Evolutionary conservation across 1,284 basidiomycete genomes (phyloP).

Genomic region (Tilletia horrida): DNA sequence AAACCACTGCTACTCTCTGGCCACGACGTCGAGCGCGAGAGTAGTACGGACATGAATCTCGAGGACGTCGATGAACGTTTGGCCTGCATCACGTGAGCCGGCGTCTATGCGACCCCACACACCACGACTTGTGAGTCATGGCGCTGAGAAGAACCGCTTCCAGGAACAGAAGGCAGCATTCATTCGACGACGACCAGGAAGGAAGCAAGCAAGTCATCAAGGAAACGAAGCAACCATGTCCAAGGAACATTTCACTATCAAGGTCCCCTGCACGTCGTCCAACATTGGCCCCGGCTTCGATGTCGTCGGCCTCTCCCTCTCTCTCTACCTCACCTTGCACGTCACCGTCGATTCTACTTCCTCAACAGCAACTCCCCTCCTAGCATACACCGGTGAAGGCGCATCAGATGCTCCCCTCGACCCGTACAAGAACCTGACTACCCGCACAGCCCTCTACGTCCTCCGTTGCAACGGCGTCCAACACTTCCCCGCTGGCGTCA

Average conservation of each 20-base stretch:
- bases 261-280: slow-evolving; percentile 90
- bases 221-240: no score
- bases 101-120: no score
- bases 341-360: slow-evolving; percentile 58
- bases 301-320: slow-evolving; percentile 93
- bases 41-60: no score
- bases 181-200: no score
- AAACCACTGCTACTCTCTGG: no score
- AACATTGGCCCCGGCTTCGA: slow-evolving; percentile 99
- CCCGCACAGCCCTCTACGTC: slow-evolving; percentile 96
- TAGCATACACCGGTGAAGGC: slow-evolving; percentile 84
- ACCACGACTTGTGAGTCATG: no score
- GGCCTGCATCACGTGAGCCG: no score
- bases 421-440: slow-evolving; percentile 93
- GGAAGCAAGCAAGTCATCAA: no score
- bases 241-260: slow-evolving; percentile 61
- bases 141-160: no score
- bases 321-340: slow-evolving; percentile 75
- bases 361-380: slow-evolving; percentile 58
- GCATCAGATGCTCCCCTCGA: slow-evolving; percentile 85
- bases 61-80: no score
- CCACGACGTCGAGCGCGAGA: no score
- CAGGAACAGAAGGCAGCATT: no score
- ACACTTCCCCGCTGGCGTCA: slow-evolving; percentile 65
- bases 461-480: slow-evolving; percentile 76